Conservation (phyloP, 2,329 filamentous ascomycete genomes). For the Exophiala spinifera region DNA sequence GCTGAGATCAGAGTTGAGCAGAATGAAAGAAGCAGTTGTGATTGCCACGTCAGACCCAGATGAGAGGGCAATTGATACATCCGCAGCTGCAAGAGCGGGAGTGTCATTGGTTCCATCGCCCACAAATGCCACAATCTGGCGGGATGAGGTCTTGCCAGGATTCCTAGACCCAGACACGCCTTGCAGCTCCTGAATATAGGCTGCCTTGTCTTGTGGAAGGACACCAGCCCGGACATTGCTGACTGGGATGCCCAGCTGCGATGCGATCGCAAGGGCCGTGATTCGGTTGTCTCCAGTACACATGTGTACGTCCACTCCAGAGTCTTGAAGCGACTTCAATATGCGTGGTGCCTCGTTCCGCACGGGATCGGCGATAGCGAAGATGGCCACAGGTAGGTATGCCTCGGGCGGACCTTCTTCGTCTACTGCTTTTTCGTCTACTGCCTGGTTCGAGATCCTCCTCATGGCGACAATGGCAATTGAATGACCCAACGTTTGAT, state of each 20-base stretch:
- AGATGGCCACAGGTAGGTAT: constrained; percentile 57
- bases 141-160: constrained; percentile 22
- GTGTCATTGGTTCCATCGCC: constrained; percentile 87
- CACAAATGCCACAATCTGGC: constrained; percentile 72
- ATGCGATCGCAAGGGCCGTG: constrained; percentile 78
- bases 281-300: constrained; percentile 84
- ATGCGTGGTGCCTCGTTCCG: constrained; percentile 68
- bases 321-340: constrained; percentile 61
- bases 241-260: constrained; percentile 68
- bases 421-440: no score
- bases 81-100: constrained; percentile 73
- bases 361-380: constrained; percentile 78
- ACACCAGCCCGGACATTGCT: constrained; percentile 82
- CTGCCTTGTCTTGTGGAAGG: constrained; percentile 73
- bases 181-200: constrained; percentile 41
- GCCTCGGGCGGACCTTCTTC: no score
- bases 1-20: constrained; percentile 67
- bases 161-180: constrained; percentile 49
- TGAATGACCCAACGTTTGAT: constrained; percentile 39
- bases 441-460: no score
- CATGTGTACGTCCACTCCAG: constrained; percentile 75
- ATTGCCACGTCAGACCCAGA: constrained; percentile 80
- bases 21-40: constrained; percentile 75
- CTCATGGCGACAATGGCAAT: constrained; percentile 45
- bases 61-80: constrained; percentile 79